phyloP scores from a whole-genome alignment of 2,329 filamentous ascomycete species.

The Tolypocladium inflatum region DNA sequence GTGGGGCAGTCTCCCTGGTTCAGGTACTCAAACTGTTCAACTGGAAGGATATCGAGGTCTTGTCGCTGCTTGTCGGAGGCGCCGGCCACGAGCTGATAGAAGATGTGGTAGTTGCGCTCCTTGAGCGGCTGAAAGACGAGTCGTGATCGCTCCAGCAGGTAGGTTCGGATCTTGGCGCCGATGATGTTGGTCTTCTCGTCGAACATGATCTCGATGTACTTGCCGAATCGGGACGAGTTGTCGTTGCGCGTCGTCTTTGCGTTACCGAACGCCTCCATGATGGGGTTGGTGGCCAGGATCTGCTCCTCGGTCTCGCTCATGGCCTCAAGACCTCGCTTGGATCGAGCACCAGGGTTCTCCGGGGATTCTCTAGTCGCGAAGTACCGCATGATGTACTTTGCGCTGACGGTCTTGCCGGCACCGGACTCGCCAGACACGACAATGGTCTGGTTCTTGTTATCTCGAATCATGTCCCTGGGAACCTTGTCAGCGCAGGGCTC shows the following conservation, averaged over 20 bases:
- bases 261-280: conserved; percentile 99
- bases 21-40: conserved; percentile 90
- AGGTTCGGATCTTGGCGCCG: conserved; percentile 93
- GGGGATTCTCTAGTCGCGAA: conserved; percentile 95
- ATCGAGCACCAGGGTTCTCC: conserved; percentile 70
- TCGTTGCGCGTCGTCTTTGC: conserved; percentile 99
- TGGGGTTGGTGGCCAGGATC: conserved; percentile 94
- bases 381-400: conserved; percentile 99
- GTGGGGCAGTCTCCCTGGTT: conserved; percentile 88
- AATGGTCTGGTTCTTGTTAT: conserved; percentile 93
- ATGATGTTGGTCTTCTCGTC: conserved; percentile 93
- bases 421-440: conserved; percentile 99
- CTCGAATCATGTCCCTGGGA: conserved; percentile 85
- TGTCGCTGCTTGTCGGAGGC: conserved; percentile 76
- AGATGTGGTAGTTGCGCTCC: conserved; percentile 98
- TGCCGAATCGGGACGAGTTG: conserved; percentile 97
- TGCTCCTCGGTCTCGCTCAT: conserved; percentile 99
- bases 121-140: conserved; percentile 95
- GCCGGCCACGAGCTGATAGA: conserved; percentile 93
- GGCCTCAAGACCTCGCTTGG: conserved; percentile 62
- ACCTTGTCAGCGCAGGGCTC: conserved; percentile 23
- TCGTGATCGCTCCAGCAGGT: conserved; percentile 88
- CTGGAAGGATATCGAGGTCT: conserved; percentile 66
- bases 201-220: conserved; percentile 99
- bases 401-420: conserved; percentile 97